Evolutionary conservation across 164 flowering plant genomes (phyloP), one percentile per base, ranked within the genome.

Genomic region (Chloranthus sessilifolius): DNA sequence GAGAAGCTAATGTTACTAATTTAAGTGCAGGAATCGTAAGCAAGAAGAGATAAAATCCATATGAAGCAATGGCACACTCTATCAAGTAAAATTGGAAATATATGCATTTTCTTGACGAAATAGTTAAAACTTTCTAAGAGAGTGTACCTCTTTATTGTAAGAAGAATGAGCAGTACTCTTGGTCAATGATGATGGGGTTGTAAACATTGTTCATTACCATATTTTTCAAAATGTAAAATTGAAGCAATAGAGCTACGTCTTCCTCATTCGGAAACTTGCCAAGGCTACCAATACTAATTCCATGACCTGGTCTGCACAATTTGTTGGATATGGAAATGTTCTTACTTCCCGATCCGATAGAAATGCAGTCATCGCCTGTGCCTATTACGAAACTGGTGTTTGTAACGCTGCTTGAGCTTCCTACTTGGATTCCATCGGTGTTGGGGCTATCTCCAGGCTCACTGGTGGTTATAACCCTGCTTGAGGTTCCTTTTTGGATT

Each of bases 121-220:
- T n/a, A n/a, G n/a, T n/a, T n/a, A n/a, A n/a, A n/a, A n/a, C n/a
- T n/a, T n/a, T n/a, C n/a, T n/a, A n/a, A n/a, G n/a, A n/a, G n/a
- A n/a, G n/a, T n/a, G n/a, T 48, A 48, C 52, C 52, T 29, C 5
- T 30, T 16, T 22, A 12, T 19, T 14, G 52, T 39, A 48, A 20
- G 37, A 30, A 30, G 17, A 12, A 75, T 2, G 83, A 78, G 48
- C 82, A 79, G 28, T 79, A 79, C 3, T 67, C 34, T 36, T 79
- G 82, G 53, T 81, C 76, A 2, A 82, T 79, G 10, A 82, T 73
- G 17, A 82, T 82, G 0, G 85, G 83, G 46, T 82, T 79, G 21
- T 52, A 54, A 21, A 75, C 88, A 21, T 79, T 74, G 62, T 75
- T 63, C 77, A 75, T 72, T 35, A 66, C 48, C 11, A 82, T 71